Evolutionary conservation across 495 filamentous ascomycete genomes (phyloP), one percentile per base, ranked within the genome.

Genomic region (Recurvomyces mirabilis): DNA sequence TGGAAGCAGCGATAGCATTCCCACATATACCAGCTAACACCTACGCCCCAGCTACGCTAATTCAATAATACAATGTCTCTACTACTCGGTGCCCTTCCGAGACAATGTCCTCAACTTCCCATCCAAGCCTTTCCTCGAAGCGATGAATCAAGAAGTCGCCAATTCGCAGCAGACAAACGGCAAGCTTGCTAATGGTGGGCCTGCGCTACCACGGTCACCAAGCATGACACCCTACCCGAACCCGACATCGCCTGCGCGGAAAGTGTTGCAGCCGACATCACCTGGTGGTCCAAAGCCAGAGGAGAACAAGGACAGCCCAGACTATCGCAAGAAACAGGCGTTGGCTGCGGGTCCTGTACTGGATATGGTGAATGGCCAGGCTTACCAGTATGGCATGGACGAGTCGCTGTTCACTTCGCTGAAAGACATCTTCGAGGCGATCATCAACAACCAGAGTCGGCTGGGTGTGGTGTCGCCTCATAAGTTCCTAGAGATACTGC

Each of bases 271-370:
- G 34, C 33, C 47, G 60, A 5, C 47, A 56, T 60, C 14, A 55
- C 58, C 43, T 63, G 62, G 19, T 50, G 68, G 62, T 65, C 46
- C 66, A 65, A 48, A 77, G 73, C 73, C 68, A 23, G 84, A 86
- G 56, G 89, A 82, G 55, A 76, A 75, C 49, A 81, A 80, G 47
- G 78, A 94, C 47, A 82, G 87, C 18, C 83, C 89, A 0, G 91
- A 98, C 58, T 93, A 84, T 62, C 94, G 94, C 65, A 98, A 98
- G 70, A 94, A 94, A 64, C 75, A 86, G 60, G 87, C 87, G 4
- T 73, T 95, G 63, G 70, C 87, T 46, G 82, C 79, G 24, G 84
- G 93, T 0, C 91, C 91, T 2, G 75, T 94, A 30, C 60, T 96
- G 47, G 78, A 87, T 46, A 68, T 91, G 53, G 79, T 82, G 29